phyloP scores from a whole-genome alignment of 345 rosid genomes.

The Citropsis articulata region DNA sequence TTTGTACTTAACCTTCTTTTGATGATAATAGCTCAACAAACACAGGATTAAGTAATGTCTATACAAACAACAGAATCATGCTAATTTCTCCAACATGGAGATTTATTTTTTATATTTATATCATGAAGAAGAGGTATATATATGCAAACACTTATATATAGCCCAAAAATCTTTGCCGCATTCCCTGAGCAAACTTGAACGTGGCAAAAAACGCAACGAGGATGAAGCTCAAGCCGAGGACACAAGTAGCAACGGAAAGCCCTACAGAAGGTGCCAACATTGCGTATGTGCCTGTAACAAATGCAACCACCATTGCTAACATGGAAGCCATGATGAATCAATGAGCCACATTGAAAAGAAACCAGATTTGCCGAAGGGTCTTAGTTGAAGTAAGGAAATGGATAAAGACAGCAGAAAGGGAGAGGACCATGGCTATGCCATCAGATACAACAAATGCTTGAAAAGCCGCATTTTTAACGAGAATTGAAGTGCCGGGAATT shows the following conservation, averaged over 20 bases:
- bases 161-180: fast-evolving
- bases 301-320: background rate
- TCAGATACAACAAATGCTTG: background rate
- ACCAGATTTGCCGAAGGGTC: too few relatives aligned
- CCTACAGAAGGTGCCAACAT: background rate
- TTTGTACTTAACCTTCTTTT: too few relatives aligned
- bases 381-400: background rate
- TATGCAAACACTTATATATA: too few relatives aligned
- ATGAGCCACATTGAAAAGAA: background rate
- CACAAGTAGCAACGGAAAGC: background rate
- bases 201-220: too few relatives aligned
- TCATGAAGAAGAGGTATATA: too few relatives aligned
- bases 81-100: too few relatives aligned
- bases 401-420: background rate
- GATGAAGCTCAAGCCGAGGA: background rate
- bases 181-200: too few relatives aligned
- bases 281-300: background rate
- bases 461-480: background rate
- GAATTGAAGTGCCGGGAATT: background rate
- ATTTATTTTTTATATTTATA: too few relatives aligned
- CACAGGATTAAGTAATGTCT: too few relatives aligned
- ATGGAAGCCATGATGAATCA: background rate
- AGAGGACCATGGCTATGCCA: background rate
- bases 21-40: too few relatives aligned
- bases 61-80: too few relatives aligned